phyloP scores from a whole-genome alignment of 1,284 basidiomycete species.

The Tilletia walkeri region DNA sequence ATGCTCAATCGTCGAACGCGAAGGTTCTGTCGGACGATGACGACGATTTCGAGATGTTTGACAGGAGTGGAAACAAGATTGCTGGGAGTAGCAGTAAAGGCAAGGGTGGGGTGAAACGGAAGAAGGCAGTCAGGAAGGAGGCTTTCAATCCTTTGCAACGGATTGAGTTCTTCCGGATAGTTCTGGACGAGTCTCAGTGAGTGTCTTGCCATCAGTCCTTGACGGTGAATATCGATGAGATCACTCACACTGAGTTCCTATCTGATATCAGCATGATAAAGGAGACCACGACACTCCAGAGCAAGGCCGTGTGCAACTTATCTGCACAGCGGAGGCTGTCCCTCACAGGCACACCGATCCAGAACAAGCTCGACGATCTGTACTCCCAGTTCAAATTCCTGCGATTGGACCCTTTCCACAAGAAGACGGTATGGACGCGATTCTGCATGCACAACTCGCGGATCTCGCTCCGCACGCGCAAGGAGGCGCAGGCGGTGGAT shows the following conservation, averaged over 20 bases:
- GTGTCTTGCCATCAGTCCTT: not conserved
- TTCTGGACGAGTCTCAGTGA: constrained; percentile 89
- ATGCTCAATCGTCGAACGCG: constrained; percentile 6
- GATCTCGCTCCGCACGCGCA: not conserved
- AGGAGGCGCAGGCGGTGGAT: constrained; percentile 59
- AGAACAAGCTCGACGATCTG: constrained; percentile 97
- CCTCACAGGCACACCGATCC: constrained; percentile 94
- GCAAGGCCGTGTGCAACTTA: constrained; percentile 90
- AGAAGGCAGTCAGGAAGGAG: constrained; percentile 60
- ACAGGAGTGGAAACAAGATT: constrained; percentile 63
- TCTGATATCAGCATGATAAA: constrained; percentile 70
- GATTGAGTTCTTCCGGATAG: constrained; percentile 95
- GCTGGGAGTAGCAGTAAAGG: not conserved
- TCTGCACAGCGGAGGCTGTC: constrained; percentile 88
- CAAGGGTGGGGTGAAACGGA: constrained; percentile 58
- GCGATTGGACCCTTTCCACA: constrained; percentile 84
- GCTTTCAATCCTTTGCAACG: constrained; percentile 84
- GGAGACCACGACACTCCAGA: constrained; percentile 87
- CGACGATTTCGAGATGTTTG: constrained; percentile 66
- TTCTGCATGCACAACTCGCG: constrained; percentile 62
- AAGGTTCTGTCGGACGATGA: constrained; percentile 53
- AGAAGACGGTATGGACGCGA: constrained; percentile 88
- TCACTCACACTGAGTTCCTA: constrained; percentile 19
- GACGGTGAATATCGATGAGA: constrained; percentile 15
- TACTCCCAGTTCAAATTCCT: constrained; percentile 95